Evolutionary conservation across 2,329 filamentous ascomycete genomes (phyloP), one percentile per base, ranked within the genome.

Genomic region (Fusarium austroafricanum): DNA sequence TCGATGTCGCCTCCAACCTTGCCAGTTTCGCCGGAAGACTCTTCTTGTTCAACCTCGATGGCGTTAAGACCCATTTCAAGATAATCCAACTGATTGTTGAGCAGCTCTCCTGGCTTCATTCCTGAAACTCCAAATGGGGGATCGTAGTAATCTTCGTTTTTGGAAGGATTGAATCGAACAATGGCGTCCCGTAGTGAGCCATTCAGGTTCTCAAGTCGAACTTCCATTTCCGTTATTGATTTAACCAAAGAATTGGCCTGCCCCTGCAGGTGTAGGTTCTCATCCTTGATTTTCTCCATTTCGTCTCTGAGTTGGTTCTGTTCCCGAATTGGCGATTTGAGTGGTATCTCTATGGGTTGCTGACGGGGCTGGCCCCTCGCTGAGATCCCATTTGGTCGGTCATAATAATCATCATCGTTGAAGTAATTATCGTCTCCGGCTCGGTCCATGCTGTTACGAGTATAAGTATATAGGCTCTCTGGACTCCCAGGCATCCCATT

Each of bases 401-500:
- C 91, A 8, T 91, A 86, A 12, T 73, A 89, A 75, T 94, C 85
- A 68, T 95, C 85, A 68, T 96, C 92, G 73, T 96, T 92, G 72
- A 97, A 94, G 46, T 90, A 86, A 59, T 88, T 80, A 9, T 87
- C 85, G 17, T 87, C 86, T 38, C 81, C 82, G 2, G 82, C 75
- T 18, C 83, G 82, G 33, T 88, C 86, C 65, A 87, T 75, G 71
- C 87, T 89, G 61, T 87, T 86, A 50, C 86, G 84, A 49, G 85
- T 85, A 72, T 89, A 91, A 2, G 88, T 89, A 73, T 92, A 90
- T 66, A 93, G 87, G 80, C 90, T 94, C 75, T 93, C 91, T 10
- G 91, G 91, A 72, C 90, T 94, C 55, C 90, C 89, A 8, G 91
- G 91, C 65, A 92, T 88, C 20, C 86, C 87, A 56, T 86, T 86